Evolutionary conservation across 2,329 filamentous ascomycete genomes (phyloP), one percentile per base, ranked within the genome.

Genomic region (Nemania bipapillata): DNA sequence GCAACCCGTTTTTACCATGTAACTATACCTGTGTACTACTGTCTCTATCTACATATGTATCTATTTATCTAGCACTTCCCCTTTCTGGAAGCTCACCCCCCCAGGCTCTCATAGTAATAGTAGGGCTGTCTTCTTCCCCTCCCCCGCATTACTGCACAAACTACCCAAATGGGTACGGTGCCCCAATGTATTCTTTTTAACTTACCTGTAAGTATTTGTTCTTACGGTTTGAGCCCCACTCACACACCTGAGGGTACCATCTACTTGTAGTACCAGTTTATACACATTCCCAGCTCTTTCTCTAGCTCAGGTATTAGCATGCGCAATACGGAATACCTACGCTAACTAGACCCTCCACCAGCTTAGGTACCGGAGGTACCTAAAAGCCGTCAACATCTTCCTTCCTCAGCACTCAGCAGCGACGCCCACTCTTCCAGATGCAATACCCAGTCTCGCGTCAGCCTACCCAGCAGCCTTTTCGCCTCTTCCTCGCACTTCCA

Each of bases 371-470:
- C 8, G 3, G 15, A 20, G 15, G 15, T 45, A n/a, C 40, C 15
- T n/a, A 45, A 30, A n/a, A 37, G 20, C 35, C 54, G 54, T 50
- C 49, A 55, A 65, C 20, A 53, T 45, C 17, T 45, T 20, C n/a
- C 15, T 40, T 12, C 37, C 9, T 35, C 32, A 35, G 32, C 32
- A 30, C 17, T 17, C 28, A 40, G 49, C 55, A 32, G 28, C 12
- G 20, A 42, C 32, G 35, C 58, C 59, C 59, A 47, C 50, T 58
- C 42, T 40, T 50, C 24, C 52, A 58, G 40, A 45, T 24, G 35
- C n/a, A n/a, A n/a, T n/a, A n/a, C 30, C 65, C 61, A 54, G 61
- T 70, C 68, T 70, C 65, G 62, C 65, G 68, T 70, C 65, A 70
- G 68, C 66, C 63, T 69, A 61, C 55, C 69, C 63, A 61, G 56